Conservation (phyloP, 768 basidiomycete species). For the Punctularia strigosozonata region DNA sequence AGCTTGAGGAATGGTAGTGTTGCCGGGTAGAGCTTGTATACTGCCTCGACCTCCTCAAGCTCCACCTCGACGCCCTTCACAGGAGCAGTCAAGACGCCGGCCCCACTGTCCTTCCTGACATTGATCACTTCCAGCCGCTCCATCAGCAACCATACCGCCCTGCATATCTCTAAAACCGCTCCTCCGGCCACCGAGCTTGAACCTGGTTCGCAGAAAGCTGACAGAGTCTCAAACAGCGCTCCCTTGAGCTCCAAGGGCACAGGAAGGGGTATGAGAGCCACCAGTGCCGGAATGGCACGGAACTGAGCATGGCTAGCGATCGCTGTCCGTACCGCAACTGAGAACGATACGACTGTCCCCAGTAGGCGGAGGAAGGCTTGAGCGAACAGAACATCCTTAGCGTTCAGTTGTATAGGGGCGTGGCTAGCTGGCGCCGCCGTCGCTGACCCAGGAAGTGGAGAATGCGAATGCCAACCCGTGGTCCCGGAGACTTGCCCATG, state of each 20-base stretch:
- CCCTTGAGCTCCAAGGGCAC: constrained; percentile 91
- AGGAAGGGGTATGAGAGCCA: constrained; percentile 65
- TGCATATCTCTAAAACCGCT: constrained; percentile 69
- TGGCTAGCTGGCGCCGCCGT: constrained; percentile 29
- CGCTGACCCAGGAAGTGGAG: constrained; percentile 18
- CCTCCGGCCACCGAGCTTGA: too few relatives aligned
- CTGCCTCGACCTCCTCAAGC: constrained; percentile 78
- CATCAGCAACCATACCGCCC: constrained; percentile 74
- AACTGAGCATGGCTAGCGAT: constrained; percentile 69
- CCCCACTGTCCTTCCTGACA: constrained; percentile 37
- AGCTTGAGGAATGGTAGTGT: constrained; percentile 83
- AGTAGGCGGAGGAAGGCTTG: constrained; percentile 75
- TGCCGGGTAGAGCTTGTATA: constrained; percentile 70
- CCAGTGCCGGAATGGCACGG: constrained; percentile 69
- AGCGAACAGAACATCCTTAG: constrained; percentile 68
- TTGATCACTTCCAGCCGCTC: constrained; percentile 79
- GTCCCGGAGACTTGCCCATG: constrained; percentile 34
- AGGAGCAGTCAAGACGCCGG: constrained; percentile 35
- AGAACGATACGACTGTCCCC: constrained; percentile 61
- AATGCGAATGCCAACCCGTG: not conserved
- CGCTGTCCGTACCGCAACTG: constrained; percentile 67
- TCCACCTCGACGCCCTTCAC: constrained; percentile 78
- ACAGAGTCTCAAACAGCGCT: constrained; percentile 66
- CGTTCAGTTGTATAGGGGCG: constrained; percentile 35
- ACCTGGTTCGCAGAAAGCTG: constrained; percentile 76